A percentile compares a stretch with the other conserved stretches of the same genome.
phyloP scores from a whole-genome alignment of 345 rosid genomes.

The Salix suchowensis region DNA sequence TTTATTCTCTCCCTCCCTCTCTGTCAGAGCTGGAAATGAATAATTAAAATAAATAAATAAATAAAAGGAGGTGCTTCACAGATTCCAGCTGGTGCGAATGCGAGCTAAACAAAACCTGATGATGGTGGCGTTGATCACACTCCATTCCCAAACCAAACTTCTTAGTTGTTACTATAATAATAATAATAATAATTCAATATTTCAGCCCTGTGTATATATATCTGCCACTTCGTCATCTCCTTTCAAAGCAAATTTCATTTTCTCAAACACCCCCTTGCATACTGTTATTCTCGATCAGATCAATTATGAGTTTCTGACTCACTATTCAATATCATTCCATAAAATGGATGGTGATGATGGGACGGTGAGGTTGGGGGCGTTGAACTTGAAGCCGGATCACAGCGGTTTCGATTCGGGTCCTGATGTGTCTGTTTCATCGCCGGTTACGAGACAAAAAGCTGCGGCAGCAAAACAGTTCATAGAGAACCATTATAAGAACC shows the following conservation, averaged over 20 bases:
- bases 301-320: slow-evolving; percentile 11
- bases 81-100: slow-evolving; percentile 36
- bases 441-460: slow-evolving; percentile 92
- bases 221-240: too few species aligned
- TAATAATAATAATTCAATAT: too few species aligned
- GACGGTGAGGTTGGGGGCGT: slow-evolving; percentile 64
- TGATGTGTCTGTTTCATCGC: slow-evolving; percentile 82
- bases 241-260: slow-evolving; percentile 5
- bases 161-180: too few species aligned
- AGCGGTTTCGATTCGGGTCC: slow-evolving; percentile 49
- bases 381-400: slow-evolving; percentile 58
- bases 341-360: slow-evolving; percentile 86
- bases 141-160: slow-evolving; percentile 29
- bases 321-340: neutral
- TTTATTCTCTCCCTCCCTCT: neutral
- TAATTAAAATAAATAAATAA: neutral
- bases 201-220: too few species aligned
- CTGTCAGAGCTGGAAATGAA: neutral
- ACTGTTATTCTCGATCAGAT: slow-evolving; percentile 7
- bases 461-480: slow-evolving; percentile 98
- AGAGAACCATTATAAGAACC: slow-evolving; percentile 92
- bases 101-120: slow-evolving; percentile 27
- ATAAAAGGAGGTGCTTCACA: slow-evolving; percentile 3
- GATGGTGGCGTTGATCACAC: slow-evolving; percentile 44
- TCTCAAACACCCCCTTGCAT: slow-evolving; percentile 31